Evolutionary conservation across 495 filamentous ascomycete species (phyloP).

Genomic region (Aspergillus bridgeri): DNA sequence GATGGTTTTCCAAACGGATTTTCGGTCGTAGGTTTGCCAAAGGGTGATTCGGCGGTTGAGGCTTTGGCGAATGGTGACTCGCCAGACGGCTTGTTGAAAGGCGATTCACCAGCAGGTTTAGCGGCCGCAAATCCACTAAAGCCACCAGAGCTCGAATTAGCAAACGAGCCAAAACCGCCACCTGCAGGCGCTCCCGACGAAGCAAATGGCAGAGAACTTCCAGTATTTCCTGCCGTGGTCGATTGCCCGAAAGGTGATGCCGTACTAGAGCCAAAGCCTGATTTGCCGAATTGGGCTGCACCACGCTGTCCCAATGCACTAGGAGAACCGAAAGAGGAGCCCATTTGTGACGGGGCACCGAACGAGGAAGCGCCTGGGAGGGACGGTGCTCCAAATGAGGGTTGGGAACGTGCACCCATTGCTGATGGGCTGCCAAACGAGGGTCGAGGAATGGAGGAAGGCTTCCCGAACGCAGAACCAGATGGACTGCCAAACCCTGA

Average conservation of each 20-base stretch:
- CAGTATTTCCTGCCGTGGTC: constrained; percentile 27
- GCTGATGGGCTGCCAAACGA: constrained; percentile 18
- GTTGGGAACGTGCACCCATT: constrained; percentile 24
- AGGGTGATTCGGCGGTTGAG: background rate
- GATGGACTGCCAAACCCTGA: constrained; percentile 24
- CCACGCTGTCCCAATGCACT: constrained; percentile 24
- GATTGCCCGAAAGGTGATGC: constrained; percentile 40
- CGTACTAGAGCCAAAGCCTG: constrained; percentile 48
- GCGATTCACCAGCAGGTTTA: constrained; percentile 25
- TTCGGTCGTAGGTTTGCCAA: constrained; percentile 8
- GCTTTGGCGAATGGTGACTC: constrained; percentile 5
- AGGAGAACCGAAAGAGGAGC: constrained; percentile 18
- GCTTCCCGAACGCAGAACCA: constrained; percentile 47
- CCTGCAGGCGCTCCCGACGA: constrained; percentile 24
- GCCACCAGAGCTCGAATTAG: constrained; percentile 22
- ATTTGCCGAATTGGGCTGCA: constrained; percentile 30
- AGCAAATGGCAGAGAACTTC: constrained; percentile 25
- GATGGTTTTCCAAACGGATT: constrained; percentile 21
- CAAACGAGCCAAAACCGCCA: constrained; percentile 39
- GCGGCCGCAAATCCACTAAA: constrained; percentile 32
- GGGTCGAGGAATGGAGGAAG: constrained; percentile 27
- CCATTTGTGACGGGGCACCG: constrained; percentile 18
- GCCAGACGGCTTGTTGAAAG: constrained; percentile 24
- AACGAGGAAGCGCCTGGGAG: constrained; percentile 29
- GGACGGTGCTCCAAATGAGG: constrained; percentile 42